A percentile compares a stretch with the other conserved stretches of the same genome.
These are phyloP conservation scores for Mycena albidolilacea DNA, from an alignment of 768 basidiomycete genomes.

Conservation along the genomic window DNA sequence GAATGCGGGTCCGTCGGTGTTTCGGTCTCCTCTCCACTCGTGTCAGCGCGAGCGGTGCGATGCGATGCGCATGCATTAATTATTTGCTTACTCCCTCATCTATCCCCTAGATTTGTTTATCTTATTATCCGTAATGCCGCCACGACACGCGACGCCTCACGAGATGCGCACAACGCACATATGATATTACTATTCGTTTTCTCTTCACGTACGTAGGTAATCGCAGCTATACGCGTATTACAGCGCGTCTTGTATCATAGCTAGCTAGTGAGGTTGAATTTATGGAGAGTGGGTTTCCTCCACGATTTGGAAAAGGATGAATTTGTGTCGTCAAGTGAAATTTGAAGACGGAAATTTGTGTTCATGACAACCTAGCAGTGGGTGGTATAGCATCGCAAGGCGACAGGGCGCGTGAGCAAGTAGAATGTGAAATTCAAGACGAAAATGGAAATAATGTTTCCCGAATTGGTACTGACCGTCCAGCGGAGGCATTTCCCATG, in stretches of 20 bases:
- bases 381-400: neutral
- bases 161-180: neutral
- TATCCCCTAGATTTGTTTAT: constrained; percentile 21
- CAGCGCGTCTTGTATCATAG: neutral
- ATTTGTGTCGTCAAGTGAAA: too few relatives aligned
- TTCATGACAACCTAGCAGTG: too few relatives aligned
- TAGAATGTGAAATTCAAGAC: neutral
- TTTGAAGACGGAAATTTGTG: too few relatives aligned
- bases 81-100: neutral
- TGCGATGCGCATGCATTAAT: neutral
- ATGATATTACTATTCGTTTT: neutral
- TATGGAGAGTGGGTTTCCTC: neutral
- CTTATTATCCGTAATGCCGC: constrained; percentile 32
- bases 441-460: neutral
- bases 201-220: too few relatives aligned
- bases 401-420: neutral
- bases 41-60: neutral
- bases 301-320: too few relatives aligned
- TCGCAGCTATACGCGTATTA: neutral
- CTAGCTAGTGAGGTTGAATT: neutral
- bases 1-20: neutral
- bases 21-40: too few relatives aligned
- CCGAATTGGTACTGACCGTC: neutral
- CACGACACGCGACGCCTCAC: neutral
- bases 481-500: too few relatives aligned